Evolutionary conservation across 495 filamentous ascomycete genomes (phyloP).

Genomic region (Stereocaulon alpinum): DNA sequence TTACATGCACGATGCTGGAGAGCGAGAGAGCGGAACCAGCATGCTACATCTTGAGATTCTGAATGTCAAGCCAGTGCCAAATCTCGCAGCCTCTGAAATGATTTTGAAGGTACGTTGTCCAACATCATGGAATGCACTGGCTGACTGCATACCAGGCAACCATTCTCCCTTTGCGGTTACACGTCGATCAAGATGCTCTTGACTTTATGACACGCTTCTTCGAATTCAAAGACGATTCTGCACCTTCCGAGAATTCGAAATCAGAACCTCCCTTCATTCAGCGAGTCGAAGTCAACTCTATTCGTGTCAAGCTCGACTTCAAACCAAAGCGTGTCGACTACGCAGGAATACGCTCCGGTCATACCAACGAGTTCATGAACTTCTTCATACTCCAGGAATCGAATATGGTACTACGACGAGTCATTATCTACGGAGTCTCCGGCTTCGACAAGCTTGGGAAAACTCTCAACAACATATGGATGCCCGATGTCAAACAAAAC

Average conservation of each 20-base stretch:
- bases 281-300: constrained; percentile 71
- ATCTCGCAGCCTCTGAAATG: constrained; percentile 80
- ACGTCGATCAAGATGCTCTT: constrained; percentile 95
- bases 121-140: neutral
- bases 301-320: constrained; percentile 83
- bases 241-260: constrained; percentile 30
- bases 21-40: constrained; percentile 69
- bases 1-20: constrained; percentile 77
- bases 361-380: constrained; percentile 98
- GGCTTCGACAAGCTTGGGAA: constrained; percentile 83
- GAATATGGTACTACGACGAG: constrained; percentile 75
- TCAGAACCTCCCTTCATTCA: constrained; percentile 83
- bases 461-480: constrained; percentile 92
- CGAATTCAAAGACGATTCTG: constrained; percentile 81
- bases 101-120: constrained; percentile 56
- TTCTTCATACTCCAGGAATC: constrained; percentile 87
- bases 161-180: constrained; percentile 77
- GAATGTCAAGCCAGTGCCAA: constrained; percentile 73
- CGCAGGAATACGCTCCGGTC: constrained; percentile 86
- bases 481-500: constrained; percentile 80
- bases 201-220: constrained; percentile 98
- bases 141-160: constrained; percentile 44
- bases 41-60: constrained; percentile 86
- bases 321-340: constrained; percentile 98
- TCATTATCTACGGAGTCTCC: constrained; percentile 82